Conservation (phyloP, 345 rosid genomes). For the Linum trigynum region DNA sequence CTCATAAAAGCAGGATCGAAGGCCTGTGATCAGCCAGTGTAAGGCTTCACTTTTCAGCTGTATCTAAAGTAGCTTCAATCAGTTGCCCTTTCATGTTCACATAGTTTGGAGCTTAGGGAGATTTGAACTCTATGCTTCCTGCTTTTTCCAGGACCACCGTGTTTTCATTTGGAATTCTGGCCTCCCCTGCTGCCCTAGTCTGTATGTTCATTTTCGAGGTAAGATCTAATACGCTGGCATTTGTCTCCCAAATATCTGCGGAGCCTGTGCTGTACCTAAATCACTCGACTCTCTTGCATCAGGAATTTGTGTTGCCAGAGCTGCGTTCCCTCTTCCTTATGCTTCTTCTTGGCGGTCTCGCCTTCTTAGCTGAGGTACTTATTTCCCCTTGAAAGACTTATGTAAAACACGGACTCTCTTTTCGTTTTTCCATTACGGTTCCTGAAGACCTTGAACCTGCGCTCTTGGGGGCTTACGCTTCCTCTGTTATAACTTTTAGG, state of each 20-base stretch:
- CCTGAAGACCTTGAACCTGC: conserved; percentile 1
- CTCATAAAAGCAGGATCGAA: conserved; percentile 70
- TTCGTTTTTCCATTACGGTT: not conserved
- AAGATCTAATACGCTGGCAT: conserved; percentile 9
- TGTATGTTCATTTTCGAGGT: conserved; percentile 68
- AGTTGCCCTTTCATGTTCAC: not conserved
- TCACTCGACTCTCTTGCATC: conserved; percentile 18
- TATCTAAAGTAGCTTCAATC: not conserved
- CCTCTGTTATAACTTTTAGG: conserved; percentile 27
- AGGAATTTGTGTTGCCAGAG: conserved; percentile 71
- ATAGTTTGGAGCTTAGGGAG: conserved; percentile 1
- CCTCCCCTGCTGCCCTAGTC: conserved; percentile 65
- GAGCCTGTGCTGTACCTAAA: not conserved
- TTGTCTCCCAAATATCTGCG: not conserved
- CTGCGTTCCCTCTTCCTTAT: conserved; percentile 39
- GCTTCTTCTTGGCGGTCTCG: conserved; percentile 51
- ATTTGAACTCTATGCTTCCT: conserved; percentile 2
- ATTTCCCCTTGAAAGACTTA: not conserved
- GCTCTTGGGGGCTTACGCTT: conserved; percentile 1
- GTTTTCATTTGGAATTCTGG: conserved; percentile 62
- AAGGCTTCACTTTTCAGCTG: conserved; percentile 22
- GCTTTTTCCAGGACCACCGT: conserved; percentile 54
- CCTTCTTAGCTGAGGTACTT: conserved; percentile 75
- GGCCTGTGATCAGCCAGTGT: conserved; percentile 85
- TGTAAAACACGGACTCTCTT: not conserved